Evolutionary conservation across 2,329 filamentous ascomycete species (phyloP), one percentile per base, ranked within the genome.

Genomic region (Chaetothyriales sp.): DNA sequence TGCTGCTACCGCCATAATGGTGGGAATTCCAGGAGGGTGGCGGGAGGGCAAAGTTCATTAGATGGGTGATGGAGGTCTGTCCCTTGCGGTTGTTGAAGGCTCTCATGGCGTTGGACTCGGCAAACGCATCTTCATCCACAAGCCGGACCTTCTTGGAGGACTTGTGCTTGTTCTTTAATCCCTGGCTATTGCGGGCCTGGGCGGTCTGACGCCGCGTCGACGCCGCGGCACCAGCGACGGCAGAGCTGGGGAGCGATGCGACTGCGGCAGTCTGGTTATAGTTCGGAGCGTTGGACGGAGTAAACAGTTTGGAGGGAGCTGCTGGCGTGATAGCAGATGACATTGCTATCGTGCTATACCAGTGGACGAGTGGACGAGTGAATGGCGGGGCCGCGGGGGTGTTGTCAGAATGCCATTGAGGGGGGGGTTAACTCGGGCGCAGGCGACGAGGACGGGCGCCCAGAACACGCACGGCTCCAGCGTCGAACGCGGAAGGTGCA

Each of bases 1-100:
- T 66, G 57, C 73, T 66, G 50, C 74, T 70, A 59, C n/a, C n/a
- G n/a, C n/a, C n/a, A n/a, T n/a, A n/a, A n/a, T 79, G 76, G 22
- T 56, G 60, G 75, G 75, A 60, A 46, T 70, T 64, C 52, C 69
- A 63, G 54, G 81, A 78, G 19, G 83, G 83, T 43, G 84, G 81
- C 19, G 89, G 85, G 18, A 87, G 73, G 44, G 84, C 81, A 68
- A 95, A 94, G 71, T 90, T 90, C 75, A 98, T 85, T 51, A 98
- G 72, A 68, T 98, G 92, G 43, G 92, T 96, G 64, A 98, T 98
- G 62, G 86, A 94, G 49, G 88, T 95, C 68, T 95, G 90, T 49
- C 92, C 92, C 61, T 92, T 86, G 53, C 92, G 83, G 61, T 80
- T 80, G 60, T 71, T 80, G 54, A 77, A 73, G 49, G 77, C 77